Evolutionary conservation across 768 basidiomycete species (phyloP).

Genomic region (Lenzites betulinus): DNA sequence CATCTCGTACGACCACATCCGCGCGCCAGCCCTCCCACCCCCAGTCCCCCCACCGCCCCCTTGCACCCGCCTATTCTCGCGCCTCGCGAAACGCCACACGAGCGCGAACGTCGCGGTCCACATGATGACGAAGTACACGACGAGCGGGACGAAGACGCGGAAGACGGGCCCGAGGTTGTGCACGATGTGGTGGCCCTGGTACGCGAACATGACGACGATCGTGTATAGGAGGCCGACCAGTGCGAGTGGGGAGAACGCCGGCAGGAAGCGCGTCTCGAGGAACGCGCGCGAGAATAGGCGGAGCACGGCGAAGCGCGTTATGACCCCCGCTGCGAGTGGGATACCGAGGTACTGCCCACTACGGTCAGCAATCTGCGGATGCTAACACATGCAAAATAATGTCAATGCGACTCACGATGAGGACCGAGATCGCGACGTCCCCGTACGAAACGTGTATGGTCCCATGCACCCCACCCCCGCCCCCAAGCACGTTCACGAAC

Average conservation of each 20-base stretch:
- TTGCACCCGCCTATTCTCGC: conserved; percentile 23
- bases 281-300: conserved; percentile 45
- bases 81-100: conserved; percentile 50
- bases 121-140: conserved; percentile 79
- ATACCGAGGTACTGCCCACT: conserved; percentile 73
- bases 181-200: conserved; percentile 63
- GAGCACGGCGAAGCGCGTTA: conserved; percentile 65
- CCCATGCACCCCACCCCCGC: conserved; percentile 35
- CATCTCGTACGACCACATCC: conserved; percentile 58
- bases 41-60: conserved; percentile 6
- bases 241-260: conserved; percentile 65
- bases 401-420: conserved; percentile 63
- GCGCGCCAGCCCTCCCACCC: neutral
- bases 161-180: conserved; percentile 77
- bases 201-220: conserved; percentile 69
- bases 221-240: conserved; percentile 82
- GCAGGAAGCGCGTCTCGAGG: conserved; percentile 64
- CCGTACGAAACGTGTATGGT: conserved; percentile 55
- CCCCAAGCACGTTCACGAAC: conserved; percentile 71
- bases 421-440: conserved; percentile 62
- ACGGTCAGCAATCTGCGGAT: neutral
- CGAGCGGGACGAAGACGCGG: conserved; percentile 77
- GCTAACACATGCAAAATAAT: too few species aligned
- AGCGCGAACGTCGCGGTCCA: conserved; percentile 64
- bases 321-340: conserved; percentile 67